Evolutionary conservation across 2,329 filamentous ascomycete species (phyloP).

Genomic region (Fusarium sp.): DNA sequence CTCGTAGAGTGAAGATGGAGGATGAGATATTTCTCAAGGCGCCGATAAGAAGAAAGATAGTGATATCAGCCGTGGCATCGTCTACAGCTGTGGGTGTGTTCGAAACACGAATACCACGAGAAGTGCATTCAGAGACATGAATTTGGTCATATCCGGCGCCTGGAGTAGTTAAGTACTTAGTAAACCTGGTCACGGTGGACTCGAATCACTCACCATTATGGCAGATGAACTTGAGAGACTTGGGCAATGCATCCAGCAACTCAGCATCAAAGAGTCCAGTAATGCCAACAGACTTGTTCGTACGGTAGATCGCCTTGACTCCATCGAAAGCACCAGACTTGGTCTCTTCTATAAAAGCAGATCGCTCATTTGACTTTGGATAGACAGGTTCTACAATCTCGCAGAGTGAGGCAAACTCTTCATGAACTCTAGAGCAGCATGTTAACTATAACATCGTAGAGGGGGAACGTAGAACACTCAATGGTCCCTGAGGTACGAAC

Average conservation of each 20-base stretch:
- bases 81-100: constrained; percentile 85
- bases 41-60: constrained; percentile 83
- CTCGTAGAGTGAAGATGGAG: constrained; percentile 71
- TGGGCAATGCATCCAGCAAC: constrained; percentile 67
- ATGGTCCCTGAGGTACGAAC: not conserved
- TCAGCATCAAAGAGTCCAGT: constrained; percentile 78
- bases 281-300: constrained; percentile 69
- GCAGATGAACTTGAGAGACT: constrained; percentile 65
- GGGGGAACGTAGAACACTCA: not conserved
- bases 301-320: constrained; percentile 73
- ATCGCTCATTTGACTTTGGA: constrained; percentile 68
- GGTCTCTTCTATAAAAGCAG: constrained; percentile 75
- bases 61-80: constrained; percentile 83
- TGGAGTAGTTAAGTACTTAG: constrained; percentile 42
- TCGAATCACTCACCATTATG: constrained; percentile 64
- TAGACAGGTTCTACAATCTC: constrained; percentile 71
- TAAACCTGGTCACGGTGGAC: not conserved
- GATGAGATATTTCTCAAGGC: constrained; percentile 78
- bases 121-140: constrained; percentile 75
- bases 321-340: constrained; percentile 71
- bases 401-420: constrained; percentile 69
- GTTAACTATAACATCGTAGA: not conserved
- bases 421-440: constrained; percentile 16
- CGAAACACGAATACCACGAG: constrained; percentile 73
- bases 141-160: constrained; percentile 89